phyloP scores from a whole-genome alignment of 2,329 filamentous ascomycete species.

The Thelonectria rubi region DNA sequence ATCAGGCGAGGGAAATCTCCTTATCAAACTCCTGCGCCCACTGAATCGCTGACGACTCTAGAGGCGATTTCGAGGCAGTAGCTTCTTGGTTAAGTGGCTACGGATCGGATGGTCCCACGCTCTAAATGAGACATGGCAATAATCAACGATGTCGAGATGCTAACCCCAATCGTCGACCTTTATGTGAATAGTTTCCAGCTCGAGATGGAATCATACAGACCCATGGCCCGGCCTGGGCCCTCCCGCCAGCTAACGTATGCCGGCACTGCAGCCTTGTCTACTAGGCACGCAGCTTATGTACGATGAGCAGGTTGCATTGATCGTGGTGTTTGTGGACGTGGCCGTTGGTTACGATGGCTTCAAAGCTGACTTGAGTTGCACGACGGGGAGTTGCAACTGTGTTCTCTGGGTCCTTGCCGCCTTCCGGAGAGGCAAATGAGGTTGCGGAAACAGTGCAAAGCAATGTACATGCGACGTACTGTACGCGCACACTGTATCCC shows the following conservation, averaged over 20 bases:
- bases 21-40: background rate
- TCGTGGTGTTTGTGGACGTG: no score
- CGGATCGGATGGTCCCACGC: background rate
- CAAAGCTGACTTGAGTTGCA: background rate
- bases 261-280: slow-evolving; percentile 4
- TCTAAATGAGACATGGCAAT: background rate
- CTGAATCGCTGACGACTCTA: background rate
- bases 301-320: no score
- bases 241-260: slow-evolving; percentile 4
- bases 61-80: background rate
- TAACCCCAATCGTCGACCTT: background rate
- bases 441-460: background rate
- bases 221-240: slow-evolving; percentile 11
- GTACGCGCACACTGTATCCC: slow-evolving; percentile 11
- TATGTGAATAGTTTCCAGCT: background rate
- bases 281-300: no score
- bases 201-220: slow-evolving; percentile 3
- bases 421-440: background rate
- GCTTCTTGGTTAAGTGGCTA: background rate
- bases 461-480: background rate
- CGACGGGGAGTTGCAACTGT: background rate
- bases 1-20: background rate
- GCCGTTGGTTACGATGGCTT: background rate
- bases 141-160: background rate
- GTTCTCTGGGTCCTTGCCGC: slow-evolving; percentile 3